Conservation (phyloP, 2,329 filamentous ascomycete genomes). For the Aspergillus eucalypticola region DNA sequence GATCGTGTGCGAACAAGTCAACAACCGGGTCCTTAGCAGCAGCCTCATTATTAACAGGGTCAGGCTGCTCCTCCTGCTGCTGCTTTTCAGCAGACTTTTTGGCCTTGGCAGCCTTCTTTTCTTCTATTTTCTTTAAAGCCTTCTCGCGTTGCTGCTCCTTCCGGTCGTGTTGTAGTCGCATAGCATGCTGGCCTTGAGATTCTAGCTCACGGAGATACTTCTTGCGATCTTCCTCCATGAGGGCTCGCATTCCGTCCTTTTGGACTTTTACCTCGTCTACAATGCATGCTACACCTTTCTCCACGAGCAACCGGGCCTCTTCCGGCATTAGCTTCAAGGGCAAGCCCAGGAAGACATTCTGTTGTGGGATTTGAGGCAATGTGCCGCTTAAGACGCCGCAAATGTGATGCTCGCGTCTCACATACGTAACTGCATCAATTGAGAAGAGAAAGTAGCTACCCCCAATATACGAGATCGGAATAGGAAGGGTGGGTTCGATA, state of each 20-base stretch:
- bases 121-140: slow-evolving; percentile 52
- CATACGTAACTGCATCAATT: slow-evolving; percentile 71
- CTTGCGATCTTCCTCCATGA: slow-evolving; percentile 59
- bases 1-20: slow-evolving; percentile 28
- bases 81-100: slow-evolving; percentile 24
- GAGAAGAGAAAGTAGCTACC: slow-evolving; percentile 89
- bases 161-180: slow-evolving; percentile 47
- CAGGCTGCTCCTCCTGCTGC: slow-evolving; percentile 8
- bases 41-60: slow-evolving; percentile 7
- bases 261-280: slow-evolving; percentile 78
- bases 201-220: slow-evolving; percentile 62
- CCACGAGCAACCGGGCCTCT: slow-evolving; percentile 79
- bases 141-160: slow-evolving; percentile 54
- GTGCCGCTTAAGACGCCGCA: slow-evolving; percentile 84
- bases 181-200: slow-evolving; percentile 55
- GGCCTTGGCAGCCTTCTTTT: slow-evolving; percentile 33
- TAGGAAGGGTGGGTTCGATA: slow-evolving; percentile 51
- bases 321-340: slow-evolving; percentile 89
- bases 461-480: slow-evolving; percentile 79
- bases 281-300: slow-evolving; percentile 73
- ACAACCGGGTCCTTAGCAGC: slow-evolving; percentile 17
- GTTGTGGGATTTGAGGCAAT: slow-evolving; percentile 87
- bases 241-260: slow-evolving; percentile 60
- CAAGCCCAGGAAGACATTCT: slow-evolving; percentile 89
- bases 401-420: slow-evolving; percentile 79